Conservation (phyloP, 2,329 filamentous ascomycete genomes). For the Aspergillus texensis region DNA sequence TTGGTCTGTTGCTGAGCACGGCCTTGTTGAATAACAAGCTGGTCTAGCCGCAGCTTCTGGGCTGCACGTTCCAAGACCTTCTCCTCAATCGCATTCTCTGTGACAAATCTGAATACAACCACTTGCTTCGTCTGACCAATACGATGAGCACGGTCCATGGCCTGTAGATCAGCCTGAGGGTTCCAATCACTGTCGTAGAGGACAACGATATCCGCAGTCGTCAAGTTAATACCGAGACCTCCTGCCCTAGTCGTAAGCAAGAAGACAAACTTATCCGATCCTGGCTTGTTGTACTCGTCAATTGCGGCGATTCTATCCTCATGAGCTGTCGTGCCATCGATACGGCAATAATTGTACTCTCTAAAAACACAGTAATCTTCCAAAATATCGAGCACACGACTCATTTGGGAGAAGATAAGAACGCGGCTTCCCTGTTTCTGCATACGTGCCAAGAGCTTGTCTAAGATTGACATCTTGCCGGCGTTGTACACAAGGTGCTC, state of each 20-base stretch:
- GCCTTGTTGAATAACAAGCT: slow-evolving; percentile 97
- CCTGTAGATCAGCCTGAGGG: slow-evolving; percentile 95
- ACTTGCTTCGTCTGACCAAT: slow-evolving; percentile 99
- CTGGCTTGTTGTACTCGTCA: slow-evolving; percentile 96
- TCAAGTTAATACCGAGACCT: slow-evolving; percentile 95
- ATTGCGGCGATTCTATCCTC: slow-evolving; percentile 97
- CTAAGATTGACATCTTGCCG: slow-evolving; percentile 96
- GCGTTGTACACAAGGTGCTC: slow-evolving; percentile 93
- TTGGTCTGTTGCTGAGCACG: slow-evolving; percentile 89
- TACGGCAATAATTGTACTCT: slow-evolving; percentile 93
- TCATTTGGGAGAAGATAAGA: slow-evolving; percentile 99
- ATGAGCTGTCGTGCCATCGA: slow-evolving; percentile 94
- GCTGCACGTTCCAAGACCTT: slow-evolving; percentile 96
- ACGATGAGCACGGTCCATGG: slow-evolving; percentile 97
- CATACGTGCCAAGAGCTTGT: slow-evolving; percentile 84
- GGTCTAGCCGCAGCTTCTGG: slow-evolving; percentile 93
- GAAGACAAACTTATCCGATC: slow-evolving; percentile 95
- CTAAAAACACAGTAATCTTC: slow-evolving; percentile 98
- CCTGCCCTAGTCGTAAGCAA: slow-evolving; percentile 92
- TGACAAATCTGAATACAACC: slow-evolving; percentile 93
- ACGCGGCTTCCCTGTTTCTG: slow-evolving; percentile 86
- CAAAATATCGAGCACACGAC: slow-evolving; percentile 90
- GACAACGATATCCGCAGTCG: slow-evolving; percentile 90
- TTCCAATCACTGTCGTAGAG: slow-evolving; percentile 99
- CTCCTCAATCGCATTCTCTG: slow-evolving; percentile 97